phyloP scores from a whole-genome alignment of 306 rosid genomes.

The Acacia acuminata region DNA sequence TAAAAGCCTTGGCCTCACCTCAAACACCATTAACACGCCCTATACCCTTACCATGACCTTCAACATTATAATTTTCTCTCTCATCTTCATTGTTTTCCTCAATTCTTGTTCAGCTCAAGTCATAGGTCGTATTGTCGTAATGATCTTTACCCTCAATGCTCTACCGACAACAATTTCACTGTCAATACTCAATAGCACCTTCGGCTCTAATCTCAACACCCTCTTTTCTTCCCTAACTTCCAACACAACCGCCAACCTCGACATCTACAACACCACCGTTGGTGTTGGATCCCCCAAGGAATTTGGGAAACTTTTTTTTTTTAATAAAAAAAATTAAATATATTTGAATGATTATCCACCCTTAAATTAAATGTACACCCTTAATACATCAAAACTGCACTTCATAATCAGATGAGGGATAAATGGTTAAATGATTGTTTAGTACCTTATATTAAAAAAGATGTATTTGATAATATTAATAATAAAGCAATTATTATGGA shows the following conservation, averaged over 20 bases:
- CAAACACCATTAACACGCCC: neutral
- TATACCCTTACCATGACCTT: neutral
- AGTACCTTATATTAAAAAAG: too few species aligned
- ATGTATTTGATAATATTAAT: too few species aligned
- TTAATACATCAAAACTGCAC: too few species aligned
- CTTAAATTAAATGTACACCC: too few species aligned
- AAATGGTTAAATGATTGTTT: too few species aligned
- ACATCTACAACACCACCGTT: slow-evolving; percentile 28
- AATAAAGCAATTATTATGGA: too few species aligned
- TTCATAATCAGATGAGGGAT: too few species aligned
- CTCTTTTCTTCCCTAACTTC: slow-evolving; percentile 22
- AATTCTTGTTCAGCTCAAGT: neutral
- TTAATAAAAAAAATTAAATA: too few species aligned
- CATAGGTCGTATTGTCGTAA: neutral
- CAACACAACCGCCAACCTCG: slow-evolving; percentile 3
- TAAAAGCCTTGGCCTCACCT: neutral
- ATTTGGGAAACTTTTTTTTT: too few species aligned
- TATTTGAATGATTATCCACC: too few species aligned
- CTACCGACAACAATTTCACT: neutral
- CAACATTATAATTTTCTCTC: neutral
- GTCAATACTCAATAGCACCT: neutral
- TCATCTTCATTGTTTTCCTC: neutral
- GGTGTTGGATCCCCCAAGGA: too few species aligned
- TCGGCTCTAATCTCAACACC: neutral
- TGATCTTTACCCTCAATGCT: neutral